These are phyloP conservation scores for Cunninghamia lanceolata DNA, from an alignment of 75 land plant species.

Conservation along the genomic window DNA sequence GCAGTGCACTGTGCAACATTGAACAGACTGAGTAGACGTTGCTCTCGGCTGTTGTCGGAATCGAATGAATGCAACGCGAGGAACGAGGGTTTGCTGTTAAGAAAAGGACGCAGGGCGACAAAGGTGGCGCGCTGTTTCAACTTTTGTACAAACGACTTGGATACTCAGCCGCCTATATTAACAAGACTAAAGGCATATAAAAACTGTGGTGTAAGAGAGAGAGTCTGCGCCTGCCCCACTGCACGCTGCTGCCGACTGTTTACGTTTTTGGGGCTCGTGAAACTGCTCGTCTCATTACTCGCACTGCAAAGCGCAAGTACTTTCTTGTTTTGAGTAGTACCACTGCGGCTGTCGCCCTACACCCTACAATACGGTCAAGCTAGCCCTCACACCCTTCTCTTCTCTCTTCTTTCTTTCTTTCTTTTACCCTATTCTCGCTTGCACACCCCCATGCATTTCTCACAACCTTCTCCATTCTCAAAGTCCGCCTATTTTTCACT, in stretches of 20 bases:
- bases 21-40: conserved; percentile 2
- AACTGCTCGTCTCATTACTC: neutral
- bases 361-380: too few relatives aligned
- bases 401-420: too few relatives aligned
- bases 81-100: neutral
- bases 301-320: too few relatives aligned
- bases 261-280: neutral
- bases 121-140: conserved; percentile 1
- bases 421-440: too few relatives aligned
- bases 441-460: too few relatives aligned
- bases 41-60: neutral
- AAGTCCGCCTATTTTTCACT: too few relatives aligned
- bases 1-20: neutral
- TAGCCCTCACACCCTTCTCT: too few relatives aligned
- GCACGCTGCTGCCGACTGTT: neutral
- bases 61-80: neutral
- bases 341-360: neutral
- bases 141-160: neutral
- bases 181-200: neutral
- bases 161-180: neutral
- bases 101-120: neutral
- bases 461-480: too few relatives aligned
- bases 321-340: too few relatives aligned
- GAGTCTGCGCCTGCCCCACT: neutral
- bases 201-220: neutral